phyloP scores from a whole-genome alignment of 768 basidiomycete species.

The Rhizopogon salebrosus region DNA sequence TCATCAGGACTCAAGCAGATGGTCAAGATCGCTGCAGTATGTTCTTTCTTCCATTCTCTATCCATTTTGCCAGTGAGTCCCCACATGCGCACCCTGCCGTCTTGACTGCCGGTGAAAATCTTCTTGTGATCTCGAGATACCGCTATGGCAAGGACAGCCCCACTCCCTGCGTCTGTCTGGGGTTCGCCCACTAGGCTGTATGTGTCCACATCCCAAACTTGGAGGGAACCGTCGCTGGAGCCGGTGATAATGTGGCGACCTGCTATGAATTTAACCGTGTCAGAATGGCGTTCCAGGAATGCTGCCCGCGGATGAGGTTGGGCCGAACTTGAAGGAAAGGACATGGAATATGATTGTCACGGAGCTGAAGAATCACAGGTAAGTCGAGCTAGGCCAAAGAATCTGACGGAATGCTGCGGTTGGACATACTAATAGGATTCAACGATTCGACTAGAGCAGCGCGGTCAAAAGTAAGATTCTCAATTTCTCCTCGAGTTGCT shows the following conservation, averaged over 20 bases:
- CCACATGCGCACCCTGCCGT: background rate
- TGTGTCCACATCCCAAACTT: background rate
- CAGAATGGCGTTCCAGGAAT: background rate
- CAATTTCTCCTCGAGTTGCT: too few relatives aligned
- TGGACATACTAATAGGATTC: too few relatives aligned
- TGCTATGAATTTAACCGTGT: background rate
- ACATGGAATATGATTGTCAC: background rate
- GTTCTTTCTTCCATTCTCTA: background rate
- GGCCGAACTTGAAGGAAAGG: too few relatives aligned
- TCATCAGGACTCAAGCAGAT: background rate
- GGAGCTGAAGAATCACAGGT: background rate
- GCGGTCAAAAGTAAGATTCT: too few relatives aligned
- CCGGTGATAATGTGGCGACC: background rate
- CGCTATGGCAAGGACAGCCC: background rate
- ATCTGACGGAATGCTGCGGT: background rate
- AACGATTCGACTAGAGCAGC: too few relatives aligned
- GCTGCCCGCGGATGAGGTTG: background rate
- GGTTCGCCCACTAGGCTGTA: background rate
- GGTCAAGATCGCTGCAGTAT: background rate
- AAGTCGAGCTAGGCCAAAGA: background rate
- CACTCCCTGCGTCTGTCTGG: background rate
- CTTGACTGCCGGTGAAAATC: background rate
- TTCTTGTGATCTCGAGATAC: background rate
- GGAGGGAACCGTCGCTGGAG: background rate
- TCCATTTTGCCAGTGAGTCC: background rate